Evolutionary conservation across 805 yeast genomes (phyloP), one percentile per base, ranked within the genome.

Genomic region (Yamadazyma nakazawae): DNA sequence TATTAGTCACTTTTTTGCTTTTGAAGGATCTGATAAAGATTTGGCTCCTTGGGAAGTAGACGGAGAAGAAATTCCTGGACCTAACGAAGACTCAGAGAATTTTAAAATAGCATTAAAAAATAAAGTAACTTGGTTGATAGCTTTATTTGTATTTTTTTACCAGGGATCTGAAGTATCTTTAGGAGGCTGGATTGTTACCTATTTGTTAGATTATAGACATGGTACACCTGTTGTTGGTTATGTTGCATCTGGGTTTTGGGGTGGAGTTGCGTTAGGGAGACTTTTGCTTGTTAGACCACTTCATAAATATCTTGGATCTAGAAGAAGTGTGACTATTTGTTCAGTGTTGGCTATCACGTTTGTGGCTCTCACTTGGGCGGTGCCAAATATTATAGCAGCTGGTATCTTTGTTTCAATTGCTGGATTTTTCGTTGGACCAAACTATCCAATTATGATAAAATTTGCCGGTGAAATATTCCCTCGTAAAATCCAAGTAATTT

Each of bases 101-200:
- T 21, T 21, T 21, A 21, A 21, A 21, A 21, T 21, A 21, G 24
- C 24, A 21, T 21, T 21, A 7, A 21, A 21, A 21, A 21, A 21
- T 21, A 21, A 21, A 21, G 24, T 62, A 56, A 69, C 81, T 0
- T 67, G 85, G 72, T 51, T 76, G 2, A 64, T 80, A 49, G 73
- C 89, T 2, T 51, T 70, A 2, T 81, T 76, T 53, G 68, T 84
- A 21, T 77, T 85, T 52, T 70, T 79, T 42, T 84, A 85, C 56
- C 78, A 83, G 53, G 92, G 91, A 5, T 78, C 80, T 2, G 91
- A 85, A 60, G 83, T 84, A 18, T 64, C 84, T 1, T 65, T 84
- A 50, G 89, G 85, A 1, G 84, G 88, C 4, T 85, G 91, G 90
- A 66, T 81, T n/a, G 82, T 81, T 42, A 80, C 88, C 1, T 85